Evolutionary conservation across 1,139 yeast genomes (phyloP), one percentile per base, ranked within the genome.

Genomic region (Saccharomyces hybrid): DNA sequence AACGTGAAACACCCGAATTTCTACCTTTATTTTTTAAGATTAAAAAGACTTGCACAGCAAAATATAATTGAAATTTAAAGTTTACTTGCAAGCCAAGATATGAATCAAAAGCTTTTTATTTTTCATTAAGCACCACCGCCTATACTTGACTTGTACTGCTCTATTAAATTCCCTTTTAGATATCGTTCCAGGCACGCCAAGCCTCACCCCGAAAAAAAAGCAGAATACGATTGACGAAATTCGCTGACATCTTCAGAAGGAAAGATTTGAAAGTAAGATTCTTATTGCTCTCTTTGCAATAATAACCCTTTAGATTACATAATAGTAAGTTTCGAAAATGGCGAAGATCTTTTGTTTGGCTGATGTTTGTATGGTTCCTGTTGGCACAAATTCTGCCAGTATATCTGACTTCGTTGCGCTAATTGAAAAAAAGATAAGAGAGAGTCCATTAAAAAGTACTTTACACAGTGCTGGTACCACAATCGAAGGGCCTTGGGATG

Each of bases 401-500:
- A 91, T 88, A 1, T 86, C 95, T 3, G 87, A 85, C 62, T 88
- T 88, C 63, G 83, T 89, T 44, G 82, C 95, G 14, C 75, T 78
- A 50, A 82, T 86, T 47, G 90, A 89, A 57, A 74, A 78, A 49
- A 71, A 82, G 52, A 82, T 89, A 28, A 76, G 83, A 55, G 76
- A 76, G 12, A 81, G 87, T 19, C 82, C 79, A 4, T 74, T 89
- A 54, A 77, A 81, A 53, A 82, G 86, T 56, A 82, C 88, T 0
- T 74, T 89, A 60, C 96, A 89, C 71, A 84, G 93, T 60, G 96
- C 96, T 1, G 96, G 96, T 4, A 88, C 96, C 8, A 88, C 96
- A 4, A 85, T 88, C 64, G 80, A 86, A 64, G 96, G 96, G 0
- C 90, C 90, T n/a, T 89, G 96, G 96, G 82, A 83, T 64, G 88